These are phyloP conservation scores for Fusarium pilosicola DNA, from an alignment of 2,329 filamentous ascomycete species.

Conservation along the genomic window DNA sequence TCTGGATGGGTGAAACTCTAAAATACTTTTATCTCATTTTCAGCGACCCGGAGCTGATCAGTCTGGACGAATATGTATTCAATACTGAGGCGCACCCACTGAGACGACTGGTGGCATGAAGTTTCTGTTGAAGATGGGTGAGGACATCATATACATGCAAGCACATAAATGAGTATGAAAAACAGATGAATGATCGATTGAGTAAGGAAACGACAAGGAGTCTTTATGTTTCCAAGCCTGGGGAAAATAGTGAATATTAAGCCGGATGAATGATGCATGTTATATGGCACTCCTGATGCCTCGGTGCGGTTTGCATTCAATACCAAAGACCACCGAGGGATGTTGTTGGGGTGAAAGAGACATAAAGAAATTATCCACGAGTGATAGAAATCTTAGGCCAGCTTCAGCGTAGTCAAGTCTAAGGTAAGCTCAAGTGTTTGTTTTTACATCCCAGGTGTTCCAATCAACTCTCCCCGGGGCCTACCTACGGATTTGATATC, in stretches of 20 bases:
- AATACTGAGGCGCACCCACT: constrained; percentile 43
- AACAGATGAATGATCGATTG: background rate
- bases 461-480: background rate
- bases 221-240: background rate
- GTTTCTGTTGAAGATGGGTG: background rate
- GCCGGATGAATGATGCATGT: no score
- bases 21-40: constrained; percentile 46
- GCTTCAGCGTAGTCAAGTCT: background rate
- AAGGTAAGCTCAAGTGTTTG: background rate
- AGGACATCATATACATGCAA: background rate
- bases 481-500: background rate
- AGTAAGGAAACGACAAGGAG: background rate
- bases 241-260: background rate
- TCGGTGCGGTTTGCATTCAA: background rate
- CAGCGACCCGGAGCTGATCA: constrained; percentile 57
- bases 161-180: background rate
- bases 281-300: background rate
- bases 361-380: background rate
- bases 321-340: background rate
- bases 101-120: constrained; percentile 22
- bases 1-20: constrained; percentile 45
- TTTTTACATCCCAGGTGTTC: background rate
- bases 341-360: background rate
- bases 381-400: background rate
- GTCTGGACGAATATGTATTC: constrained; percentile 42